phyloP scores from a whole-genome alignment of 2,329 filamentous ascomycete genomes.

The Aaosphaeria arxii region DNA sequence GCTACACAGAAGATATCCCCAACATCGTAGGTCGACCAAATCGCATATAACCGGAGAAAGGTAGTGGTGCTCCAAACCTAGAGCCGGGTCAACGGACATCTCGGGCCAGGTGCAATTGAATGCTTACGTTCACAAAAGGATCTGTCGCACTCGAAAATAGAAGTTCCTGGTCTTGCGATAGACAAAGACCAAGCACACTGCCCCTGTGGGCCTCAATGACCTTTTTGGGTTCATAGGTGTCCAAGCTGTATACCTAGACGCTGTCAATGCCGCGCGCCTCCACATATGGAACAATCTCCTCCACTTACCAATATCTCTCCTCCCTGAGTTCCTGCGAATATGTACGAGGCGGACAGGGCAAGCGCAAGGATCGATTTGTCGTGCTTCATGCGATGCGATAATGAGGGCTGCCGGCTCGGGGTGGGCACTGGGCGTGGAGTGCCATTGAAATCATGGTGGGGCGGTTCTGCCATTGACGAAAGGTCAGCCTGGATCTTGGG shows the following conservation, averaged over 20 bases:
- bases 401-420: slow-evolving; percentile 49
- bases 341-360: slow-evolving; percentile 72
- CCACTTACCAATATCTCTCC: slow-evolving; percentile 75
- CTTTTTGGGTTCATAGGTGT: slow-evolving; percentile 76
- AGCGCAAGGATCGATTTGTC: slow-evolving; percentile 79
- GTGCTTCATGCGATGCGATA: slow-evolving; percentile 73
- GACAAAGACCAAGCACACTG: slow-evolving; percentile 79
- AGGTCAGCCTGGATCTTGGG: slow-evolving; percentile 15
- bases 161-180: slow-evolving; percentile 71
- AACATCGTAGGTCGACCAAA: slow-evolving; percentile 91
- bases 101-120: neutral
- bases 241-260: slow-evolving; percentile 72
- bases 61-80: slow-evolving; percentile 77
- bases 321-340: slow-evolving; percentile 90
- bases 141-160: slow-evolving; percentile 94
- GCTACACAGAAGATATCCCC: slow-evolving; percentile 95
- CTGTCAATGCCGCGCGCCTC: slow-evolving; percentile 10
- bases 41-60: slow-evolving; percentile 76
- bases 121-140: slow-evolving; percentile 75
- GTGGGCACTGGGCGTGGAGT: slow-evolving; percentile 3
- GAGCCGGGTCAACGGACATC: slow-evolving; percentile 5
- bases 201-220: slow-evolving; percentile 87
- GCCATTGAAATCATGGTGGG: slow-evolving; percentile 22
- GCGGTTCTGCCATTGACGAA: slow-evolving; percentile 19
- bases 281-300: neutral